Evolutionary conservation across 164 flowering plant species (phyloP), one percentile per base, ranked within the genome.

Genomic region (Chloranthus sessilifolius): DNA sequence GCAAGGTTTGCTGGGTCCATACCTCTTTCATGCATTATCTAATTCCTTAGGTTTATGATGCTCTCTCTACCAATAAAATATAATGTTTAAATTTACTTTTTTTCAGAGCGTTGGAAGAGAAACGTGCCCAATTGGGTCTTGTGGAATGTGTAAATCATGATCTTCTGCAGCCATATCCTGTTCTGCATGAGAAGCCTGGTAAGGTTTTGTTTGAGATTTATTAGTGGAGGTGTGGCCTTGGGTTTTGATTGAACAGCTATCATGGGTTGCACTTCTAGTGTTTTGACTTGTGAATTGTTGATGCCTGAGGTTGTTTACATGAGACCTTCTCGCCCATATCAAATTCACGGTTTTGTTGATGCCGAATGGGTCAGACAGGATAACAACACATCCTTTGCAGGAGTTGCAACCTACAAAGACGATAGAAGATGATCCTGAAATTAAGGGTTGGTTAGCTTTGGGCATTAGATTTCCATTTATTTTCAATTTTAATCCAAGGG

Each of bases 61-160:
- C 17, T 55, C 16, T 19, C 19, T 28, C 9, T 10, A 3, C 14
- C 24, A 15, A 36, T 28, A 17, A n/a, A n/a, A n/a, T n/a, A n/a
- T 45, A 9, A n/a, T 44, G 20, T 6, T 20, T 5, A n/a, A n/a
- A 25, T 16, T 30, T n/a, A 2, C n/a, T 40, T 28, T 8, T 7
- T 24, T 2, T 10, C 38, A 92, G 98, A 80, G 82, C 78, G 44
- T 69, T 91, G 70, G 96, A 88, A 62, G 98, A 91, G 80, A 91
- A 91, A 64, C 68, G 95, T n/a, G 98, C 95, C 36, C 72, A 88
- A 3, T 67, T 91, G 22, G 98, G 98, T 23, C 51, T 91, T 2
- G 85, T 91, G 52, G 98, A 91, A 69, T 91, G 98, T 69, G 85
- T 88, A 36, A 85, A 81, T 52, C 98, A 88, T 69, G 96, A 88